phyloP scores from a whole-genome alignment of 148 eudicot genomes.

The Euryodendron excelsum region DNA sequence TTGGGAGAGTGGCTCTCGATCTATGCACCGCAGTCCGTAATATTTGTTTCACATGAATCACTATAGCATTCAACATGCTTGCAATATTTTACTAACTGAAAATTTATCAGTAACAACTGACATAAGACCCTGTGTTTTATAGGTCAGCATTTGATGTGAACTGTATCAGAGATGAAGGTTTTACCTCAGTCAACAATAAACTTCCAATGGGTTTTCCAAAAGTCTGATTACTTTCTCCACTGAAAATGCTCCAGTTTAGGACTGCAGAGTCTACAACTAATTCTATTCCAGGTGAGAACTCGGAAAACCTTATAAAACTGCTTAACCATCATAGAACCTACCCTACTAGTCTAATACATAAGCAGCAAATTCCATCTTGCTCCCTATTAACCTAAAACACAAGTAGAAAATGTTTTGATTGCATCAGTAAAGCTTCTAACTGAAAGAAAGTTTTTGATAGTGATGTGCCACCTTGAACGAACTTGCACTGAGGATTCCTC shows the following conservation, averaged over 20 bases:
- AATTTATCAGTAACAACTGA: neutral
- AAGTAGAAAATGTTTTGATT: too few species aligned
- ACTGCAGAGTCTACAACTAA: neutral
- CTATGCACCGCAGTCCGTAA: neutral
- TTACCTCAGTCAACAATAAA: neutral
- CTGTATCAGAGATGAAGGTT: neutral
- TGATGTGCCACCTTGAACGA: neutral
- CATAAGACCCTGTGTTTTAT: neutral
- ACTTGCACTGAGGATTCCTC: neutral
- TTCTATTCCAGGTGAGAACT: neutral
- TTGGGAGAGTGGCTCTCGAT: neutral
- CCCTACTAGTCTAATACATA: neutral
- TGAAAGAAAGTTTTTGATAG: neutral
- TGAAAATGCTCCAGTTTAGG: neutral
- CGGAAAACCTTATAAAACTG: neutral
- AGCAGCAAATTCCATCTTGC: neutral
- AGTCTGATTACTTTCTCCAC: neutral
- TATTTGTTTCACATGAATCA: neutral
- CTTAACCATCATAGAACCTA: too few species aligned
- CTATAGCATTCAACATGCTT: neutral
- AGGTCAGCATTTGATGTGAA: neutral
- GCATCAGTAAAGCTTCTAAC: neutral
- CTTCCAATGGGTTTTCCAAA: neutral
- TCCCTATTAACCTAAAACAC: too few species aligned
- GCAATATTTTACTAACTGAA: neutral